phyloP scores from a whole-genome alignment of 176 grass and related monocot species.

The Carex scoparia region DNA sequence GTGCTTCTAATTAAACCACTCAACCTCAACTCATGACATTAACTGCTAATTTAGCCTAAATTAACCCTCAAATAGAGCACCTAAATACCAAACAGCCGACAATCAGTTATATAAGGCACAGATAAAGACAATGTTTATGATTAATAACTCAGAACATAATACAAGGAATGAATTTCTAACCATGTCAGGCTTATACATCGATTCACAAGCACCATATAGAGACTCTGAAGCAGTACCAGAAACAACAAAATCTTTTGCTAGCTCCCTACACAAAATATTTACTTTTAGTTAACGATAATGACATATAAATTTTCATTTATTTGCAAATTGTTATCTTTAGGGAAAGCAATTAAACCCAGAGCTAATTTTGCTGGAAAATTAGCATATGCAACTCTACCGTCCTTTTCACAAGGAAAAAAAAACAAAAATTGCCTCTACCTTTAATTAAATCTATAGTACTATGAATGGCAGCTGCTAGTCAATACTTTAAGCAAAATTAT shows the following conservation, averaged over 20 bases:
- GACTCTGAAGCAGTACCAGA: conserved; percentile 85
- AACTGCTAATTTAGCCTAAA: not conserved
- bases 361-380: not conserved
- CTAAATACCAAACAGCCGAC: not conserved
- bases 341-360: not conserved
- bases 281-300: not conserved
- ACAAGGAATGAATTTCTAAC: conserved; percentile 43
- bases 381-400: not conserved
- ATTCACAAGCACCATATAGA: conserved; percentile 88
- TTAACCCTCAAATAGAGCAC: not conserved
- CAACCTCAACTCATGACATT: not conserved
- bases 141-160: not conserved
- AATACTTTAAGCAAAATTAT: not conserved
- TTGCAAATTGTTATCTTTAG: not conserved
- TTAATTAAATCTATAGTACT: not conserved
- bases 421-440: not conserved
- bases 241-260: conserved; percentile 96
- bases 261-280: conserved; percentile 54
- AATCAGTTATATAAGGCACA: not conserved
- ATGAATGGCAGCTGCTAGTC: not conserved
- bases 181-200: conserved; percentile 98
- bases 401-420: not conserved
- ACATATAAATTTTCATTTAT: not conserved
- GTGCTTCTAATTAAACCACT: not conserved
- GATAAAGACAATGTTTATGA: not conserved